A percentile compares a stretch with the other conserved stretches of the same genome.
phyloP scores from a whole-genome alignment of 495 filamentous ascomycete genomes.

The Aspergillus ostianus region DNA sequence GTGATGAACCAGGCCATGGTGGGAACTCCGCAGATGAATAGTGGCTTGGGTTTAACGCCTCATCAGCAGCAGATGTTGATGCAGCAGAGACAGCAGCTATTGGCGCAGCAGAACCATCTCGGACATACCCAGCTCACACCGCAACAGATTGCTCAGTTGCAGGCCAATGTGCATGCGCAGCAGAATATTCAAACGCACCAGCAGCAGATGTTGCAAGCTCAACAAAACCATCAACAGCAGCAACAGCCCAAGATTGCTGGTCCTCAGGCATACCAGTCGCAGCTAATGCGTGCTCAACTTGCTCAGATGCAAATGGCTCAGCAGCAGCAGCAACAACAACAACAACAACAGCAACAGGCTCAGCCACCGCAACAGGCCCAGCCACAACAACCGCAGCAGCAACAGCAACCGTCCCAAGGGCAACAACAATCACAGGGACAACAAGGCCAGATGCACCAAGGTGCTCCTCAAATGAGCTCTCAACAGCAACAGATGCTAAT shows the following conservation, averaged over 20 bases:
- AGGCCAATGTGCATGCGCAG: conserved; percentile 49
- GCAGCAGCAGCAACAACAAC: conserved; percentile 38
- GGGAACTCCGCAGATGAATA: conserved; percentile 40
- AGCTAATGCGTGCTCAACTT: conserved; percentile 42
- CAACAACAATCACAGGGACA: conserved; percentile 28
- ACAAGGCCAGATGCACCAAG: conserved; percentile 36
- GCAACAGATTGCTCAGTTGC: conserved; percentile 45
- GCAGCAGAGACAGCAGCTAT: conserved; percentile 50
- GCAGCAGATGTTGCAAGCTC: conserved; percentile 39
- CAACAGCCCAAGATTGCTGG: conserved; percentile 36
- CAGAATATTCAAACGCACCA: conserved; percentile 53
- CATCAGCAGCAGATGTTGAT: conserved; percentile 46
- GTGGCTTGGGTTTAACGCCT: conserved; percentile 37
- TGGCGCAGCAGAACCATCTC: conserved; percentile 46
- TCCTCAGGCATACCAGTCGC: conserved; percentile 49
- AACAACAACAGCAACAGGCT: conserved; percentile 34
- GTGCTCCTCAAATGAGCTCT: conserved; percentile 32
- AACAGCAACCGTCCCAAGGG: conserved; percentile 26
- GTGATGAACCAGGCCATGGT: conserved; percentile 56
- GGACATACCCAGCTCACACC: conserved; percentile 44
- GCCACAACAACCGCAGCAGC: conserved; percentile 36
- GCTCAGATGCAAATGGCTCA: conserved; percentile 43
- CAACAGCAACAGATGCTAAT: conserved; percentile 45
- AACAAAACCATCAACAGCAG: conserved; percentile 38
- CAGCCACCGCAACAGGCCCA: conserved; percentile 41